phyloP scores from a whole-genome alignment of 2,329 filamentous ascomycete species.

The Fusarium miscanthi region DNA sequence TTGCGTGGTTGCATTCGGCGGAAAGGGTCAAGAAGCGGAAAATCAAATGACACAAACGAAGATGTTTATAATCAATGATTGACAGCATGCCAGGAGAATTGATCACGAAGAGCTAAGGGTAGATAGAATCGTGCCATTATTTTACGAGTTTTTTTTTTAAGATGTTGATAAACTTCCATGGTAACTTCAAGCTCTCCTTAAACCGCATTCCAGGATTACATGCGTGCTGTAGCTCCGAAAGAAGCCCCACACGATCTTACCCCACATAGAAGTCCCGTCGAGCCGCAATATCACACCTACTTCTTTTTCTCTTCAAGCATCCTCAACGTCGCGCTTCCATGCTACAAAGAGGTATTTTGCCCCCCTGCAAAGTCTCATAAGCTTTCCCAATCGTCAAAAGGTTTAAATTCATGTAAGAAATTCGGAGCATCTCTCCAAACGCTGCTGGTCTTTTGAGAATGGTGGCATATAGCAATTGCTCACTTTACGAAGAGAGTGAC shows the following conservation, averaged over 20 bases:
- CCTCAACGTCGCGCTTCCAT: conserved; percentile 39
- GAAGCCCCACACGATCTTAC: neutral
- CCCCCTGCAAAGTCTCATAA: neutral
- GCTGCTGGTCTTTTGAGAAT: neutral
- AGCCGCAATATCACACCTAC: conserved; percentile 4
- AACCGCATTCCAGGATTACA: neutral
- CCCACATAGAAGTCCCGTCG: neutral
- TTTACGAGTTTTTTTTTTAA: neutral
- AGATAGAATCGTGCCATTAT: neutral
- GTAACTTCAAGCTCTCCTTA: neutral
- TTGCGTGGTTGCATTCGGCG: conserved; percentile 5
- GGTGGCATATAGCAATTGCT: conserved; percentile 51
- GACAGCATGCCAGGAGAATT: neutral
- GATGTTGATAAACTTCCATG: neutral
- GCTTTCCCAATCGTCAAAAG: neutral
- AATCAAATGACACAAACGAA: neutral
- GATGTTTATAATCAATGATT: neutral
- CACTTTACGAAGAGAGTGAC: conserved; percentile 55
- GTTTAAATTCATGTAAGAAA: conserved; percentile 2
- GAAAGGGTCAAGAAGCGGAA: neutral
- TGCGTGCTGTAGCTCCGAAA: conserved; percentile 4
- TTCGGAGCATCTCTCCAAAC: conserved; percentile 12
- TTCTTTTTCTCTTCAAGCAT: conserved; percentile 24
- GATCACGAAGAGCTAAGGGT: neutral
- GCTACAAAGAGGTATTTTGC: conserved; percentile 31